A percentile compares a stretch with the other conserved stretches of the same genome.
Evolutionary conservation across 2,329 filamentous ascomycete species (phyloP).

Genomic region (Aureobasidium leucospermi): DNA sequence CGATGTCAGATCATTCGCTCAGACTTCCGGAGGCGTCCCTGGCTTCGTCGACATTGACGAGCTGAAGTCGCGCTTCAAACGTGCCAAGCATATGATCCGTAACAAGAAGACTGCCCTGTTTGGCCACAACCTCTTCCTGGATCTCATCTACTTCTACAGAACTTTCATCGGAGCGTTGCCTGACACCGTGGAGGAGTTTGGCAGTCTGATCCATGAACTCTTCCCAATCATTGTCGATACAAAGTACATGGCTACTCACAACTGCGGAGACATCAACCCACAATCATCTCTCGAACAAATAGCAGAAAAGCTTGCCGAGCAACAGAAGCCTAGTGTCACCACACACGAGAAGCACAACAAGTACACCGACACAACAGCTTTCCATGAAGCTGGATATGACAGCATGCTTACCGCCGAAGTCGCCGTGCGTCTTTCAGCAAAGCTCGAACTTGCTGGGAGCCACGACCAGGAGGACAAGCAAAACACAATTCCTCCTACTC

Average conservation of each 20-base stretch:
- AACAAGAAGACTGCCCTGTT: constrained; percentile 46
- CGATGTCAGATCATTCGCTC: constrained; percentile 31
- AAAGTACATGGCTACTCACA: constrained; percentile 55
- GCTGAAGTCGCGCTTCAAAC: constrained; percentile 31
- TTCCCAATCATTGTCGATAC: constrained; percentile 56
- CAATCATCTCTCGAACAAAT: constrained; percentile 43
- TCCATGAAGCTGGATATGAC: constrained; percentile 58
- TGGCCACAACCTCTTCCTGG: constrained; percentile 59
- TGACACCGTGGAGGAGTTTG: constrained; percentile 46
- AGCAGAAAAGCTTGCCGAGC: constrained; percentile 33
- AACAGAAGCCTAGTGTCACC: constrained; percentile 37
- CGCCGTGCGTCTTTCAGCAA: constrained; percentile 48
- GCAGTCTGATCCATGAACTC: constrained; percentile 40
- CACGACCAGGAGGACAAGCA: constrained; percentile 21
- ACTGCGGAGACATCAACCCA: constrained; percentile 46
- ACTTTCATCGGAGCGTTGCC: constrained; percentile 55
- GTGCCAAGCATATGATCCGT: constrained; percentile 36
- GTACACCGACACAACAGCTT: constrained; percentile 33
- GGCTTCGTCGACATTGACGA: constrained; percentile 30
- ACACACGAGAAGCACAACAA: constrained; percentile 32
- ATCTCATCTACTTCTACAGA: constrained; percentile 57
- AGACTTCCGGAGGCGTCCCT: constrained; percentile 28
- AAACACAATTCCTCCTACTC: constrained; percentile 1
- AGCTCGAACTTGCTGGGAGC: constrained; percentile 38
- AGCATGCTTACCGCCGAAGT: constrained; percentile 54